Percentiles rank a stretch among this genome's conserved stretches.
Evolutionary conservation across 2,329 filamentous ascomycete genomes (phyloP).

Genomic region (Arthrobotrys musiformis): DNA sequence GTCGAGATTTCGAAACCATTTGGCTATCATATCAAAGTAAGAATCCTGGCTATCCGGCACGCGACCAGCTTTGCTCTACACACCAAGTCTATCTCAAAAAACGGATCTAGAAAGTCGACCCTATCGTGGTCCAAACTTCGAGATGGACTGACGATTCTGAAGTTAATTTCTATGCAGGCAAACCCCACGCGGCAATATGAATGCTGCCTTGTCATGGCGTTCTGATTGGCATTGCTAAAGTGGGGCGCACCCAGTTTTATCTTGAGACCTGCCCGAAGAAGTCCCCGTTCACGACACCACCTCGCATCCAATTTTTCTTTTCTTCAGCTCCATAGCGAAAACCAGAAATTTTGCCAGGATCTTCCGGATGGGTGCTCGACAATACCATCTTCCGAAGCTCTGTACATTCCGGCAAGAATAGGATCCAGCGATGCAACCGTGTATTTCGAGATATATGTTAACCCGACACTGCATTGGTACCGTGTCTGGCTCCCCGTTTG

Average conservation of each 20-base stretch:
- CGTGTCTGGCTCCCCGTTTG: background rate
- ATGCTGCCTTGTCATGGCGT: conserved; percentile 52
- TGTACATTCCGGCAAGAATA: background rate
- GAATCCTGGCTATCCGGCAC: conserved; percentile 3
- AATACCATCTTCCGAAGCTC: background rate
- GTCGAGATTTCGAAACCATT: background rate
- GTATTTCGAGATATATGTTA: background rate
- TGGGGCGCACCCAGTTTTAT: conserved; percentile 36
- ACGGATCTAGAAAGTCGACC: conserved; percentile 43
- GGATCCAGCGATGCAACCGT: background rate
- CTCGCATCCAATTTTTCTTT: background rate
- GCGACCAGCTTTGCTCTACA: conserved; percentile 13
- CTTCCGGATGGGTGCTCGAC: background rate
- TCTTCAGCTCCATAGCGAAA: background rate
- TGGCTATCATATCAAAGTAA: background rate
- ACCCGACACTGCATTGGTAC: background rate
- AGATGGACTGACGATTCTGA: conserved; percentile 5
- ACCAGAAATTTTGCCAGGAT: conserved; percentile 8
- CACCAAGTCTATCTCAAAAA: conserved; percentile 2
- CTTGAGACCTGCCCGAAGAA: conserved; percentile 43
- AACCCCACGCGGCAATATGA: conserved; percentile 23
- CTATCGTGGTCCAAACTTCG: background rate
- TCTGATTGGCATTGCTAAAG: conserved; percentile 29
- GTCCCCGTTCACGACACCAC: conserved; percentile 27
- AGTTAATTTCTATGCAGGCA: conserved; percentile 10